A percentile compares a stretch with the other conserved stretches of the same genome.
Conservation (phyloP, 352 stramenopile genomes). For the Phytophthora litchii region DNA sequence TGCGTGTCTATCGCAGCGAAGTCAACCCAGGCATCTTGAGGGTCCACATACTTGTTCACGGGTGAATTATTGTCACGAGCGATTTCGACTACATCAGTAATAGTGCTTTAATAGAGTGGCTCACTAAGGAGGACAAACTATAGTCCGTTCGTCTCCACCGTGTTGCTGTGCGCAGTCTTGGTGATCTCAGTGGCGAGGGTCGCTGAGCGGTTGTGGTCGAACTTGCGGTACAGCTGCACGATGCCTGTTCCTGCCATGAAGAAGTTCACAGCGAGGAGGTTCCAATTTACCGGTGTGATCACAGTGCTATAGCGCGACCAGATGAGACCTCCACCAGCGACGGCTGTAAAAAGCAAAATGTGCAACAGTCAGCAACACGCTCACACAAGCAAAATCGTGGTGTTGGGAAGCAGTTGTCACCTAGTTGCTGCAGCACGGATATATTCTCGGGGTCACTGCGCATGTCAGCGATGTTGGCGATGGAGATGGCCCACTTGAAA, state of each 20-base stretch:
- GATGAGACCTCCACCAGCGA: constrained; percentile 79
- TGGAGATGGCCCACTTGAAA: constrained; percentile 88
- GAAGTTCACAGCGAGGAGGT: constrained; percentile 90
- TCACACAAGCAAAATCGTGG: no score
- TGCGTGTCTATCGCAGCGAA: constrained; percentile 14
- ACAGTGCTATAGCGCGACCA: constrained; percentile 90
- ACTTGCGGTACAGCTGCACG: constrained; percentile 60
- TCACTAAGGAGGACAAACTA: neutral
- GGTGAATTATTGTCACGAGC: constrained; percentile 5
- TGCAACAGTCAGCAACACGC: constrained; percentile 5
- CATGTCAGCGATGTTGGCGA: constrained; percentile 89
- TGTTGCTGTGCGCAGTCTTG: constrained; percentile 4
- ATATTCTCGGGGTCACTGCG: constrained; percentile 76
- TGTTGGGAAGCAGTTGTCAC: constrained; percentile 17
- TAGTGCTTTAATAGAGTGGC: constrained; percentile 1
- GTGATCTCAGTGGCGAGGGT: constrained; percentile 4
- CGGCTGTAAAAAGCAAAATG: constrained; percentile 36
- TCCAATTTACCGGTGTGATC: constrained; percentile 92
- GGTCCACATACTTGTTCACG: no score
- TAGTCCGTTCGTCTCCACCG: constrained; percentile 1
- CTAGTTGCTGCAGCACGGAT: constrained; percentile 71
- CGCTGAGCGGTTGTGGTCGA: constrained; percentile 18
- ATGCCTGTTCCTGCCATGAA: constrained; percentile 88
- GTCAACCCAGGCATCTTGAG: no score
- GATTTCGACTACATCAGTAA: constrained; percentile 11